Conservation (phyloP, 176 grass and related monocot genomes). For the Oryza rufipogon region DNA sequence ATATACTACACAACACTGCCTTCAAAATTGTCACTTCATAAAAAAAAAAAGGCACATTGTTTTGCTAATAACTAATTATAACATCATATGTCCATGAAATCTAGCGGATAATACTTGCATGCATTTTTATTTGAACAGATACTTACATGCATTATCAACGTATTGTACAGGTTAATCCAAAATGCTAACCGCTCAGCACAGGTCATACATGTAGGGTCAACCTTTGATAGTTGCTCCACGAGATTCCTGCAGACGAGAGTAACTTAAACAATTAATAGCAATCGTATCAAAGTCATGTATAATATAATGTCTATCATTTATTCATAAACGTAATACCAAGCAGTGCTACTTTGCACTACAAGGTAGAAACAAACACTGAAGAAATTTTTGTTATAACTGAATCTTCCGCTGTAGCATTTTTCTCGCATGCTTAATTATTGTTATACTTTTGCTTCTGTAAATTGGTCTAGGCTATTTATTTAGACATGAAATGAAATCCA, state of each 20-base stretch:
- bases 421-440: not conserved
- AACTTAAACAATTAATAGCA: not conserved
- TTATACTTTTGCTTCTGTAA: not conserved
- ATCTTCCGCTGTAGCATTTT: not conserved
- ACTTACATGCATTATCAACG: conserved; percentile 98
- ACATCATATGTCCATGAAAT: conserved; percentile 11
- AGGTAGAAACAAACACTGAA: not conserved
- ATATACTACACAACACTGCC: too few relatives aligned
- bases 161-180: conserved; percentile 98
- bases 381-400: conserved; percentile 14
- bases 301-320: not conserved
- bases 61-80: not conserved
- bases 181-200: conserved; percentile 77
- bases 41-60: too few relatives aligned
- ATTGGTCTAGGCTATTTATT: not conserved
- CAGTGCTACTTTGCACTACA: not conserved
- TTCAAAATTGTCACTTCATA: too few relatives aligned
- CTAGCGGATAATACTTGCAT: conserved; percentile 57
- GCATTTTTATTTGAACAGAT: conserved; percentile 45
- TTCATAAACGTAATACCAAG: not conserved
- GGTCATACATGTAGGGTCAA: conserved; percentile 69
- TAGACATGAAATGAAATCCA: conserved; percentile 1
- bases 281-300: not conserved
- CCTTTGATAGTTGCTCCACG: conserved; percentile 80
- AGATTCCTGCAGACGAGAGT: conserved; percentile 59